Percentiles rank a stretch among this genome's conserved stretches.
Evolutionary conservation across 306 rosid genomes (phyloP).

Genomic region (Mucuna pruriens): DNA sequence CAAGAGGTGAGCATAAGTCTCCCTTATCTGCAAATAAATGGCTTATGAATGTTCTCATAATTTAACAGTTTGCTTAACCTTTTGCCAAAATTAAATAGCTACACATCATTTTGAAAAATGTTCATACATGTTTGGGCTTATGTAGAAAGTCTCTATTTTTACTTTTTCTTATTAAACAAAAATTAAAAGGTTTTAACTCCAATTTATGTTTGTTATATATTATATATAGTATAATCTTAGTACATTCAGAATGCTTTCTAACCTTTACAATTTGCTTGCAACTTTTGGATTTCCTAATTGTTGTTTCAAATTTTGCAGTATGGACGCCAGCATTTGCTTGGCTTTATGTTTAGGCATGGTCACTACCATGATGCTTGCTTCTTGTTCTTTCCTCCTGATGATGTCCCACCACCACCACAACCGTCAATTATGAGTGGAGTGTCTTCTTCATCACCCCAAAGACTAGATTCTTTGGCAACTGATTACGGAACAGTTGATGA

Average conservation of each 20-base stretch:
- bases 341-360: conserved; percentile 92
- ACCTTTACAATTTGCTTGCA: conserved; percentile 26
- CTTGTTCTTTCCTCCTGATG: conserved; percentile 83
- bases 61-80: conserved; percentile 14
- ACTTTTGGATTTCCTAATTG: conserved; percentile 30
- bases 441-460: conserved; percentile 91
- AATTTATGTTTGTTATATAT: neutral
- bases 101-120: conserved; percentile 27
- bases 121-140: conserved; percentile 11
- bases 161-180: neutral
- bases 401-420: conserved; percentile 73
- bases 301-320: conserved; percentile 66
- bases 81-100: conserved; percentile 3
- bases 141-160: neutral
- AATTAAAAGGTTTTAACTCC: neutral
- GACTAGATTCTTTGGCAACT: conserved; percentile 80
- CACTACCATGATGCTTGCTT: conserved; percentile 86
- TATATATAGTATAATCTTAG: neutral
- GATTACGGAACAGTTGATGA: conserved; percentile 96
- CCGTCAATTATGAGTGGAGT: conserved; percentile 64
- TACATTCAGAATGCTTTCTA: neutral
- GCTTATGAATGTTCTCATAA: conserved; percentile 16
- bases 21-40: conserved; percentile 36
- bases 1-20: conserved; percentile 70
- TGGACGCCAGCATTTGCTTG: conserved; percentile 89